Percentiles rank a stretch among this genome's conserved stretches.
phyloP scores from a whole-genome alignment of 1,139 yeast species.

The Zygotorulaspora mrakii region DNA sequence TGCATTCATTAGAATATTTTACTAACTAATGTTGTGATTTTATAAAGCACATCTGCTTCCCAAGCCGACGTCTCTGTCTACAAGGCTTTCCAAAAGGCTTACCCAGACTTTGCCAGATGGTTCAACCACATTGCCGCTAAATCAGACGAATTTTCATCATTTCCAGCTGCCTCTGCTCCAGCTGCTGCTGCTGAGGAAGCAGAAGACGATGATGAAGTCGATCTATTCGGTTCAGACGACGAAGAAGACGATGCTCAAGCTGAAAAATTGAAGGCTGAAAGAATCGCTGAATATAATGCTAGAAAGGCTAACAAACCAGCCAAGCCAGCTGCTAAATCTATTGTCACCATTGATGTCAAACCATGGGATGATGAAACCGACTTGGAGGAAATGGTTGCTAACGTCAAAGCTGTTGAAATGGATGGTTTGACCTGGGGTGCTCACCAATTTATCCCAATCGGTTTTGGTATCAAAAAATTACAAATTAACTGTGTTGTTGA shows the following conservation, averaged over 20 bases:
- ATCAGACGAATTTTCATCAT: constrained; percentile 75
- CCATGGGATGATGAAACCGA: constrained; percentile 99
- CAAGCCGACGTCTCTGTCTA: constrained; percentile 93
- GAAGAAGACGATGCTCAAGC: constrained; percentile 94
- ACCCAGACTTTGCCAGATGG: constrained; percentile 97
- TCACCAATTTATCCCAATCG: constrained; percentile 91
- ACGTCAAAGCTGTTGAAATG: constrained; percentile 76
- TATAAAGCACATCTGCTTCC: constrained; percentile 68
- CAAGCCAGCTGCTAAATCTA: constrained; percentile 97
- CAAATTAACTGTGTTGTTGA: constrained; percentile 98
- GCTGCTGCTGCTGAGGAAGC: constrained; percentile 58
- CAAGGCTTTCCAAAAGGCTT: constrained; percentile 92
- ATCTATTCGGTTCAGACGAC: constrained; percentile 86
- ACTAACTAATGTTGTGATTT: constrained; percentile 12
- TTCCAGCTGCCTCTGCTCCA: constrained; percentile 76
- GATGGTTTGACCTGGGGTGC: constrained; percentile 99
- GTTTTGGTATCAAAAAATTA: constrained; percentile 99
- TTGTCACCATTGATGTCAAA: constrained; percentile 94
- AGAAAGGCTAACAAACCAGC: constrained; percentile 97
- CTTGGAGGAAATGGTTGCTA: constrained; percentile 79
- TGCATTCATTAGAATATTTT: constrained; percentile 11
- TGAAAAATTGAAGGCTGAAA: constrained; percentile 93
- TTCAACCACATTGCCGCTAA: constrained; percentile 94
- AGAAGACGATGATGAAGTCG: constrained; percentile 89
- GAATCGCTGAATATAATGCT: constrained; percentile 96